Evolutionary conservation across 1,284 basidiomycete genomes (phyloP).

Genomic region (Puccinia horiana): DNA sequence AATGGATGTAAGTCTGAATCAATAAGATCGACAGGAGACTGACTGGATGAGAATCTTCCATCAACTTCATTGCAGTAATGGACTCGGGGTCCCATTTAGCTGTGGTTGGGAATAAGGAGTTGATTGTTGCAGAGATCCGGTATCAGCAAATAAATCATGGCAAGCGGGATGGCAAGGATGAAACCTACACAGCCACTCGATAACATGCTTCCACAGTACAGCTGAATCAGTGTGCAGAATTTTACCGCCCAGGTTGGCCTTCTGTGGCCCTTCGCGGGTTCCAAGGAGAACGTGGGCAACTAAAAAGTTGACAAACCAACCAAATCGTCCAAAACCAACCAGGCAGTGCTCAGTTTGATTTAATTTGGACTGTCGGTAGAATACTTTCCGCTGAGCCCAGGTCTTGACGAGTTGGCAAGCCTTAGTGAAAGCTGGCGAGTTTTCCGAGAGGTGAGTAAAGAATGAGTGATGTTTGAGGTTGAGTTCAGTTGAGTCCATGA

Average conservation of each 20-base stretch:
- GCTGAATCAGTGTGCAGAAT: constrained; percentile 22
- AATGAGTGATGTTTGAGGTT: constrained; percentile 29
- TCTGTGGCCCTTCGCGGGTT: constrained; percentile 23
- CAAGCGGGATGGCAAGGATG: background rate
- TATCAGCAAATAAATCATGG: background rate
- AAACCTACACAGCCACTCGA: constrained; percentile 43
- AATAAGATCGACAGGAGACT: background rate
- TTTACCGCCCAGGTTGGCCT: background rate
- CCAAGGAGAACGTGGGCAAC: constrained; percentile 45
- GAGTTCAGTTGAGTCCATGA: constrained; percentile 58
- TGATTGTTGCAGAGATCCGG: background rate
- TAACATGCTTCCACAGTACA: constrained; percentile 41
- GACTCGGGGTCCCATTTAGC: constrained; percentile 45
- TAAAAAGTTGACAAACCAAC: constrained; percentile 44
- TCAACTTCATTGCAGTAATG: constrained; percentile 21
- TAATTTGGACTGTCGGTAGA: constrained; percentile 11
- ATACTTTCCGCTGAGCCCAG: constrained; percentile 35
- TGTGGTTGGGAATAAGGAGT: background rate
- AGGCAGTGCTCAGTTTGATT: background rate
- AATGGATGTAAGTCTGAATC: background rate
- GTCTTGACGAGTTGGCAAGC: constrained; percentile 41
- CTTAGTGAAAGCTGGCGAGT: constrained; percentile 36
- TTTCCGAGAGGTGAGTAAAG: constrained; percentile 27
- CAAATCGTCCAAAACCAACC: constrained; percentile 41
- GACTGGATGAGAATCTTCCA: constrained; percentile 30